Percentiles rank a stretch among this genome's conserved stretches.
phyloP scores from a whole-genome alignment of 495 filamentous ascomycete species.

The Talaromyces thailandensis region DNA sequence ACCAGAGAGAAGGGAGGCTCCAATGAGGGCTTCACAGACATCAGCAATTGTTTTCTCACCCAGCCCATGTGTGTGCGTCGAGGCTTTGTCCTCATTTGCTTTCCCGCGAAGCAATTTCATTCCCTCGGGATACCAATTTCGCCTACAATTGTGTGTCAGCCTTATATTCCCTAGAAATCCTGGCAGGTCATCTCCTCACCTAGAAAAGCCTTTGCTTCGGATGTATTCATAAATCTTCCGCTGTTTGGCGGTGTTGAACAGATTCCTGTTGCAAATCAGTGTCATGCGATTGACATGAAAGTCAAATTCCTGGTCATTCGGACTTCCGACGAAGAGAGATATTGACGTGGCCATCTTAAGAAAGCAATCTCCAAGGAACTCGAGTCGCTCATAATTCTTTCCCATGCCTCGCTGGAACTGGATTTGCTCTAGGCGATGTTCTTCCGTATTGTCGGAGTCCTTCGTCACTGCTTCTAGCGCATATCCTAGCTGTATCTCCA shows the following conservation, averaged over 20 bases:
- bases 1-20: constrained; percentile 68
- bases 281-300: constrained; percentile 88
- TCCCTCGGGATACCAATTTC: constrained; percentile 76
- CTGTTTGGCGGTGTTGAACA: constrained; percentile 66
- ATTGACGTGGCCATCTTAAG: constrained; percentile 95
- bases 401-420: constrained; percentile 87
- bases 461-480: constrained; percentile 92
- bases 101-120: constrained; percentile 56
- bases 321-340: constrained; percentile 63
- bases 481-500: constrained; percentile 53
- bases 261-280: constrained; percentile 84
- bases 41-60: constrained; percentile 93
- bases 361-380: constrained; percentile 90
- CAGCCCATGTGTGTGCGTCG: constrained; percentile 54
- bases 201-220: constrained; percentile 72
- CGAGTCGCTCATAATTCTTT: constrained; percentile 90
- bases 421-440: constrained; percentile 59
- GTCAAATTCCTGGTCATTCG: constrained; percentile 73
- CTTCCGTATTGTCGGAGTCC: constrained; percentile 83
- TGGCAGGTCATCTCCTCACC: constrained; percentile 22
- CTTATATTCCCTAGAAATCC: neutral
- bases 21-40: constrained; percentile 92
- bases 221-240: constrained; percentile 64
- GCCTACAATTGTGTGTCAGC: constrained; percentile 21
- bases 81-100: constrained; percentile 43